A percentile compares a stretch with the other conserved stretches of the same genome.
These are phyloP conservation scores for Microbotryum silenes-acaulis DNA, from an alignment of 1,284 basidiomycete species.

Conservation along the genomic window DNA sequence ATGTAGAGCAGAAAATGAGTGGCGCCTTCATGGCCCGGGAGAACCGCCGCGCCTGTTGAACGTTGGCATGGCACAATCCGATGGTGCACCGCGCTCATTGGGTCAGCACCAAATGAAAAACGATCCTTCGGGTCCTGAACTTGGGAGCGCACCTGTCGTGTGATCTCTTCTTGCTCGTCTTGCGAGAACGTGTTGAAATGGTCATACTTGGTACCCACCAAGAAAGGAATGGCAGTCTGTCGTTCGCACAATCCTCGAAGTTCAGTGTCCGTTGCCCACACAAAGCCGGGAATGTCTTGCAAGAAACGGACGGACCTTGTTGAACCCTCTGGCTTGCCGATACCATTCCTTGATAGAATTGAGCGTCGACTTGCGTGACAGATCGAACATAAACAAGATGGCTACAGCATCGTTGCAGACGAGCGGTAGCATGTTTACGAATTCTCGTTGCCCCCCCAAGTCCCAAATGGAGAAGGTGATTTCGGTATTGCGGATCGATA, in stretches of 20 bases:
- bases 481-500: conserved; percentile 90
- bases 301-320: conserved; percentile 67
- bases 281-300: neutral
- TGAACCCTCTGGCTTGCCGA: conserved; percentile 93
- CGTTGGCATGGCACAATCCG: conserved; percentile 6
- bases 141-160: conserved; percentile 63
- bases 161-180: conserved; percentile 98
- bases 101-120: neutral
- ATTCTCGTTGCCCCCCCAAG: conserved; percentile 89
- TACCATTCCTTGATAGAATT: conserved; percentile 99
- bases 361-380: conserved; percentile 89
- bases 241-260: neutral
- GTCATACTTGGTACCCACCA: conserved; percentile 95
- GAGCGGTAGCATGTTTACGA: conserved; percentile 96
- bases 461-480: conserved; percentile 99
- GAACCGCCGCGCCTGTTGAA: conserved; percentile 75
- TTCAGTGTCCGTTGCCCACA: neutral
- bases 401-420: conserved; percentile 98
- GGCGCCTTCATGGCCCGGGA: conserved; percentile 97
- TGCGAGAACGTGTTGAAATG: conserved; percentile 88
- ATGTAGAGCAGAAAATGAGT: conserved; percentile 95
- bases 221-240: conserved; percentile 87
- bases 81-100: conserved; percentile 1
- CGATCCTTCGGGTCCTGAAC: too few relatives aligned
- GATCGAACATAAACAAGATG: conserved; percentile 99